phyloP scores from a whole-genome alignment of 148 eudicot genomes.

The Heliamphora exappendiculata region DNA sequence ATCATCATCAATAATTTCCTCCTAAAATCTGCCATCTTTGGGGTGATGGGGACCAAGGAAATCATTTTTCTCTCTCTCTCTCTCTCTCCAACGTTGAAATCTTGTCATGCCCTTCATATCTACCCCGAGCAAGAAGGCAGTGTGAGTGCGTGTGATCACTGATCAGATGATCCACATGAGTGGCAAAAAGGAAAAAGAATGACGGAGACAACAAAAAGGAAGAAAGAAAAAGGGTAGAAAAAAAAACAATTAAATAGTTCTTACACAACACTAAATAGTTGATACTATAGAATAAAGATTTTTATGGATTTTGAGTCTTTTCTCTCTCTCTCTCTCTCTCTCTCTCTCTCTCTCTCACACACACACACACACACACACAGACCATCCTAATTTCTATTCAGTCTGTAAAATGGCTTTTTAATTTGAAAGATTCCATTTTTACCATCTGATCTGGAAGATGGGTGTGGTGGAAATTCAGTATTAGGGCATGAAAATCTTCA shows the following conservation, averaged over 20 bases:
- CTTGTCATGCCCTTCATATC: slow-evolving; percentile 5
- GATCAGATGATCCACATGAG: slow-evolving; percentile 9
- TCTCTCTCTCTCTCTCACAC: not conserved
- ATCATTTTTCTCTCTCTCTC: not conserved
- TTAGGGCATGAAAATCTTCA: slow-evolving; percentile 14
- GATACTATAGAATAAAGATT: not conserved
- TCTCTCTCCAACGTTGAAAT: slow-evolving; percentile 10
- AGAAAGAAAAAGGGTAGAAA: slow-evolving; percentile 9
- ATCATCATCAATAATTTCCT: no score
- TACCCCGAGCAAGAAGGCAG: not conserved
- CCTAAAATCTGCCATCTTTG: no score
- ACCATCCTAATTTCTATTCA: not conserved
- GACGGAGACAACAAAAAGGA: slow-evolving; percentile 22
- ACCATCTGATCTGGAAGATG: slow-evolving; percentile 7
- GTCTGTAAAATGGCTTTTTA: not conserved
- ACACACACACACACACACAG: no score
- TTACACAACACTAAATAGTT: not conserved
- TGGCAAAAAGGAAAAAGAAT: not conserved
- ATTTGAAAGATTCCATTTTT: not conserved
- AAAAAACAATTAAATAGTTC: slow-evolving; percentile 5
- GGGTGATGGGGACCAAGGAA: no score
- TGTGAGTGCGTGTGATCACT: not conserved
- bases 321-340: not conserved
- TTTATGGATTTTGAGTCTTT: not conserved
- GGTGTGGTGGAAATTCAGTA: not conserved